Base-by-base conservation (phyloP, 768 basidiomycete species). In the Lactarius indigo region DNA sequence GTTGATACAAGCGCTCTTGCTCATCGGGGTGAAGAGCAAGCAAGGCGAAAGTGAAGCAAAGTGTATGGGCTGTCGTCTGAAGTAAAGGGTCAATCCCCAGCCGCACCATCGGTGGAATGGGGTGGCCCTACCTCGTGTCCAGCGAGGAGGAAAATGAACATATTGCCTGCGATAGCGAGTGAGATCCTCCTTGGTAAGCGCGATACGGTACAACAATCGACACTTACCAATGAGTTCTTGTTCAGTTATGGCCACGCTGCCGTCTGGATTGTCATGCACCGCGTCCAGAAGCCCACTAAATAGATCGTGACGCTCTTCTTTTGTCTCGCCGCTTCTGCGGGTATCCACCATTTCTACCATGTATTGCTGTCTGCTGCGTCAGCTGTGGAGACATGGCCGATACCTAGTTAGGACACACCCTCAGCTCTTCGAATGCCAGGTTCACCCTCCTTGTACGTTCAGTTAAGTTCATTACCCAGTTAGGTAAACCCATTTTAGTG, bases 361-460 rank as follows among this genome's bases (percentile, higher is more conserved):
- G 56, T 75, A 75, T 64, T 63, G 64, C 74, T 67, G 33, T 23
- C 28, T 62, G 15, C n/a, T 1, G 18, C 20, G 37, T 54, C 41
- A 41, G 35, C 13, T 3, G 8, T 18, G 31, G 39, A 23, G 8
- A 28, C n/a, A 5, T 23, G 26, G n/a, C 12, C 42, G 61, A 31
- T 17, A 41, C 31, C 20, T 1, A n/a, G 20, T 23, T 20, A 6
- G 37, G 31, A 39, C n/a, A 28, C 56, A 83, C 84, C 64, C 76
- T 70, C 17, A 85, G 59, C 71, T 85, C 84, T 5, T 78, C 72
- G 57, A 81, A 83, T 10, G 80, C 82, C 44, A 75, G 63, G 30
- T 72, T 72, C 9, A 78, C 71, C 28, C 71, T 73, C 35, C 78
- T 73, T 1, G 78, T 71, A 13, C 71, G 70, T 44, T 76, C 66